Evolutionary conservation across 140 eudicot genomes (phyloP).

Genomic region (Artemisia princeps): DNA sequence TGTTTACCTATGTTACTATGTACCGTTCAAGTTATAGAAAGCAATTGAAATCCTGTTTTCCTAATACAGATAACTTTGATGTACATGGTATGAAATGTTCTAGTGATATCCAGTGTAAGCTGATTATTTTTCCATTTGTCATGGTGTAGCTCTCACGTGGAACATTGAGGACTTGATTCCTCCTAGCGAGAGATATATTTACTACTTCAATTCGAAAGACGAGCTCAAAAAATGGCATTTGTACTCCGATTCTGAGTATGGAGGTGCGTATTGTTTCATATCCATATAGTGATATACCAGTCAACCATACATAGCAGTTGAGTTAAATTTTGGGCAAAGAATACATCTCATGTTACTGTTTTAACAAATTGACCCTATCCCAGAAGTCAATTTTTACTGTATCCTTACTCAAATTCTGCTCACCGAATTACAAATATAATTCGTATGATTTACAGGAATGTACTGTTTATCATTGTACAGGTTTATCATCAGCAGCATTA

Average conservation of each 20-base stretch:
- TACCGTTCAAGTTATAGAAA: too few species aligned
- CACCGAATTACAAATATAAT: too few species aligned
- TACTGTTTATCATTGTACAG: constrained; percentile 32
- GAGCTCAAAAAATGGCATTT: constrained; percentile 87
- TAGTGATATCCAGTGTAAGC: background rate
- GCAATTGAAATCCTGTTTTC: too few species aligned
- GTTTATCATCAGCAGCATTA: constrained; percentile 83
- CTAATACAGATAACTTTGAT: too few species aligned
- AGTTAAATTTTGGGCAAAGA: too few species aligned
- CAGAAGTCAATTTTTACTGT: background rate
- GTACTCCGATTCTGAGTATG: constrained; percentile 92
- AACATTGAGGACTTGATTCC: constrained; percentile 77
- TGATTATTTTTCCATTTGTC: background rate
- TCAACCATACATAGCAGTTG: background rate
- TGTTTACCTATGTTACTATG: too few species aligned
- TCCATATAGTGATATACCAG: background rate
- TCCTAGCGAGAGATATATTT: constrained; percentile 62
- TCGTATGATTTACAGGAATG: too few species aligned
- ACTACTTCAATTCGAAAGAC: constrained; percentile 64
- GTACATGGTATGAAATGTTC: background rate
- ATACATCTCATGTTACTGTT: too few species aligned
- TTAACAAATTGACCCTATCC: too few species aligned
- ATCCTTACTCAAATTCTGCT: too few species aligned
- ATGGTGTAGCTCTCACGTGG: constrained; percentile 72
- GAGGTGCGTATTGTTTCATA: constrained; percentile 44